Conservation (phyloP, 2,329 filamentous ascomycete genomes). For the Talaromyces marneffei region DNA sequence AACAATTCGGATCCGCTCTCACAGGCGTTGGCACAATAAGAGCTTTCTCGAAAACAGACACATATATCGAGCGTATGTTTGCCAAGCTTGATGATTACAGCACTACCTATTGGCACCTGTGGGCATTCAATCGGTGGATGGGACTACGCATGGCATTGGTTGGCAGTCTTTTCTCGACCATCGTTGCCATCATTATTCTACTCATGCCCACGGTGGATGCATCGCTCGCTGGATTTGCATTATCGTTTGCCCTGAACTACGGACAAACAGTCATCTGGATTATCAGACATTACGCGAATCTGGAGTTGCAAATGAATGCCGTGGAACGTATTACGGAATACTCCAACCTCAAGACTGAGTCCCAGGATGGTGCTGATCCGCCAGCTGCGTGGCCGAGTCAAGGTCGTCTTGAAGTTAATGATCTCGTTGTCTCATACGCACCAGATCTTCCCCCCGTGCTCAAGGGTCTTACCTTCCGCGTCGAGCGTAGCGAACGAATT, state of each 20-base stretch:
- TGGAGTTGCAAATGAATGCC: conserved; percentile 75
- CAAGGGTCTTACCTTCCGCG: conserved; percentile 61
- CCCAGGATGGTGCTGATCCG: conserved; percentile 54
- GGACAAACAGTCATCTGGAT: conserved; percentile 59
- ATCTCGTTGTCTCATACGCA: conserved; percentile 68
- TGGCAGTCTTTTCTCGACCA: conserved; percentile 61
- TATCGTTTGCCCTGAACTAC: conserved; percentile 69
- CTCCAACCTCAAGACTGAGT: conserved; percentile 61
- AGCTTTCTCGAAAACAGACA: conserved; percentile 62
- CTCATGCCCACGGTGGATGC: conserved; percentile 58
- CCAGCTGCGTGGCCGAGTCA: conserved; percentile 70
- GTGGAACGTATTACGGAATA: conserved; percentile 73
- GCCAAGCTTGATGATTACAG: conserved; percentile 62
- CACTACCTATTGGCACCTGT: conserved; percentile 60
- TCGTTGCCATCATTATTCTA: conserved; percentile 61
- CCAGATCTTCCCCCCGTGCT: conserved; percentile 65
- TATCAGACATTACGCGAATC: conserved; percentile 61
- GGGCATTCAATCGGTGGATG: conserved; percentile 73
- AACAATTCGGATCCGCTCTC: conserved; percentile 69
- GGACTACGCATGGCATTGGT: conserved; percentile 65
- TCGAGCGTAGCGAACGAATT: conserved; percentile 62
- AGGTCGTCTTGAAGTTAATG: conserved; percentile 65
- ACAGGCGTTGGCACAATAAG: conserved; percentile 69
- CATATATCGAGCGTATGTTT: conserved; percentile 66
- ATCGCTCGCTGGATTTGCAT: conserved; percentile 66